Evolutionary conservation across 345 rosid species (phyloP), one percentile per base, ranked within the genome.

Genomic region (Melastoma malabathricum): DNA sequence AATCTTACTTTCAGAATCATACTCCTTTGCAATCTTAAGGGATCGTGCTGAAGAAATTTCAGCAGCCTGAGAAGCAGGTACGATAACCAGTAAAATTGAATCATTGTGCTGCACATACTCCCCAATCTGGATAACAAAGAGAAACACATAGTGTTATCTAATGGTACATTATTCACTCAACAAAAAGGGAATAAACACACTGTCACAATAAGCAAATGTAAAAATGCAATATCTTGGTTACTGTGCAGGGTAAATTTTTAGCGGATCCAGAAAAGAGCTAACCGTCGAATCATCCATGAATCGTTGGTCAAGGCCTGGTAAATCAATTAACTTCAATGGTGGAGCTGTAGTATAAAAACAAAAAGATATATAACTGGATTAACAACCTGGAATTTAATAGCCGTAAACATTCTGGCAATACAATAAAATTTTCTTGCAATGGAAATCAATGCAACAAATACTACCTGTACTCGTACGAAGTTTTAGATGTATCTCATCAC

Each of bases 271-370:
- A 44, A 19, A 48, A 25, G 17, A 51, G 13, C 84, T 72, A 59
- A 92, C 98, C 93, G 73, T 65, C 43, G 96, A 80, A 47, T 87
- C 98, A 43, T 92, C 98, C 74, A 83, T 75, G 63, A 77, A 77
- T 59, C 93, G 65, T 67, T 92, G 95, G 67, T 87, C 98, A 71
- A 92, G 57, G 65, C 98, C 98, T 57, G 98, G 98, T 63, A 92
- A 77, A 74, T 92, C 98, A 50, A 81, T 70, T 61, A 92, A 68
- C 68, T 87, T 92, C 60, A 92, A 52, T 4, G 98, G 86, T 14
- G 98, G 98, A 54, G 98, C 98, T 92, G 93, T 13, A 16, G 39
- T 50, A n/a, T n/a, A 50, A 48, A 48, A 48, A 22, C 1, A 50
- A 27, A 0, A 23, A 1, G 20, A 51, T 1, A 31, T 6, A 10